Evolutionary conservation across 2,329 filamentous ascomycete species (phyloP).

Genomic region (Elsinoe batatas): DNA sequence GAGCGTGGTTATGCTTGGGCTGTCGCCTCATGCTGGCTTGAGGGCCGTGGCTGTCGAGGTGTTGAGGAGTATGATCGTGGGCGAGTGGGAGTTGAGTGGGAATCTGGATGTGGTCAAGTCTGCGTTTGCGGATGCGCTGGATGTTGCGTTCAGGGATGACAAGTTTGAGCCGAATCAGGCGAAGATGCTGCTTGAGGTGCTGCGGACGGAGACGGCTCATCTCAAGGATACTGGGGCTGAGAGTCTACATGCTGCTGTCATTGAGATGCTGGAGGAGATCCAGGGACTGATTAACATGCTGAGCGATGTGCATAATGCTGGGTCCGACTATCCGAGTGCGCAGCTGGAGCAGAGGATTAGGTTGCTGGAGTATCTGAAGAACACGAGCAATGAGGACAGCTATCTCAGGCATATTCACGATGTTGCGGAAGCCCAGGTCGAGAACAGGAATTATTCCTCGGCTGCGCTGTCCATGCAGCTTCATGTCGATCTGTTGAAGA

Average conservation of each 20-base stretch:
- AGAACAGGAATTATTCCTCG: constrained; percentile 70
- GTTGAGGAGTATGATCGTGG: constrained; percentile 94
- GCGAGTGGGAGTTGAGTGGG: constrained; percentile 93
- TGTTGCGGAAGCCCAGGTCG: constrained; percentile 65
- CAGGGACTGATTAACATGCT: constrained; percentile 87
- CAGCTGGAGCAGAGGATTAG: constrained; percentile 80
- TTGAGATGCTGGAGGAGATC: constrained; percentile 70
- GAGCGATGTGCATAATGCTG: constrained; percentile 71
- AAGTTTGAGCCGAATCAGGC: constrained; percentile 27
- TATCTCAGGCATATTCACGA: constrained; percentile 95
- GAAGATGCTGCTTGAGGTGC: constrained; percentile 81
- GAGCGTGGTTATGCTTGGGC: constrained; percentile 83
- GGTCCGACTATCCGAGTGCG: constrained; percentile 51
- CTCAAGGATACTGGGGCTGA: constrained; percentile 59
- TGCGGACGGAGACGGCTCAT: constrained; percentile 69
- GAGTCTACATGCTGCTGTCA: constrained; percentile 63
- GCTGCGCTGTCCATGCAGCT: constrained; percentile 80
- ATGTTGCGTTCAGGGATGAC: constrained; percentile 66
- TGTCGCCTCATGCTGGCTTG: constrained; percentile 89
- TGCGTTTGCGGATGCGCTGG: constrained; percentile 91
- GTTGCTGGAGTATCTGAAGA: constrained; percentile 90
- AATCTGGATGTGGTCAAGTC: constrained; percentile 86
- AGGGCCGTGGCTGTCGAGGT: constrained; percentile 86
- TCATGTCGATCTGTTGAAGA: constrained; percentile 84
- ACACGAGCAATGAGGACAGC: constrained; percentile 95